Evolutionary conservation across 1,284 basidiomycete species (phyloP).

Genomic region (Paramarasmius palmivorus): DNA sequence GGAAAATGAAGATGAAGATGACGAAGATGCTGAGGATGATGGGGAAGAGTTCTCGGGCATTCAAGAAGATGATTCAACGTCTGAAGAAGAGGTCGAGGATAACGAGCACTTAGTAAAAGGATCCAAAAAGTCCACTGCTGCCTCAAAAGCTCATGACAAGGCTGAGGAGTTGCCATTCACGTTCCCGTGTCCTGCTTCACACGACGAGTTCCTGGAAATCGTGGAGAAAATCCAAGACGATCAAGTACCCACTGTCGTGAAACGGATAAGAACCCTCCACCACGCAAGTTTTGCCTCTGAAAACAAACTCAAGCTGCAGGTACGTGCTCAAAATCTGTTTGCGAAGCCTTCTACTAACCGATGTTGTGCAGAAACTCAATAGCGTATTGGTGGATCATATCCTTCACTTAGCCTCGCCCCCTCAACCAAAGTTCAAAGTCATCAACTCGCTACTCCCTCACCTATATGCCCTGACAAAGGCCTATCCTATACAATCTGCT

Average conservation of each 20-base stretch:
- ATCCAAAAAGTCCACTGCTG: conserved; percentile 29
- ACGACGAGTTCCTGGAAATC: conserved; percentile 88
- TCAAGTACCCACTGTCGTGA: conserved; percentile 82
- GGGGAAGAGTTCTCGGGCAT: conserved; percentile 30
- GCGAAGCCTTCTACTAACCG: no score
- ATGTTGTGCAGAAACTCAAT: conserved; percentile 57
- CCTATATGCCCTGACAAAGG: conserved; percentile 75
- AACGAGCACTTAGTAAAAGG: conserved; percentile 32
- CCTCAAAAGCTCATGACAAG: conserved; percentile 16
- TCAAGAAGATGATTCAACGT: background rate
- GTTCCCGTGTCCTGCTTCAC: conserved; percentile 85
- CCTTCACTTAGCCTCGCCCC: conserved; percentile 73
- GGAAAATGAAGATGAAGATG: conserved; percentile 45
- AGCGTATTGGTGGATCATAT: conserved; percentile 91
- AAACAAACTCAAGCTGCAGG: conserved; percentile 92
- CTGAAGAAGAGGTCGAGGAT: conserved; percentile 35
- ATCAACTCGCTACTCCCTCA: conserved; percentile 81
- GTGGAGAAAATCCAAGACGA: conserved; percentile 69
- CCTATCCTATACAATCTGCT: conserved; percentile 83
- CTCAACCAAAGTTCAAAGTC: conserved; percentile 58
- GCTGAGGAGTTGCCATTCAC: conserved; percentile 83
- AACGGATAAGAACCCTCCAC: conserved; percentile 89
- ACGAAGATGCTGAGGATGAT: conserved; percentile 35
- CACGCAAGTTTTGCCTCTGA: conserved; percentile 90
- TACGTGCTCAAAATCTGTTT: conserved; percentile 29